Base-by-base conservation (phyloP, 306 rosid genomes). In the Lathyrus aphaca region DNA sequence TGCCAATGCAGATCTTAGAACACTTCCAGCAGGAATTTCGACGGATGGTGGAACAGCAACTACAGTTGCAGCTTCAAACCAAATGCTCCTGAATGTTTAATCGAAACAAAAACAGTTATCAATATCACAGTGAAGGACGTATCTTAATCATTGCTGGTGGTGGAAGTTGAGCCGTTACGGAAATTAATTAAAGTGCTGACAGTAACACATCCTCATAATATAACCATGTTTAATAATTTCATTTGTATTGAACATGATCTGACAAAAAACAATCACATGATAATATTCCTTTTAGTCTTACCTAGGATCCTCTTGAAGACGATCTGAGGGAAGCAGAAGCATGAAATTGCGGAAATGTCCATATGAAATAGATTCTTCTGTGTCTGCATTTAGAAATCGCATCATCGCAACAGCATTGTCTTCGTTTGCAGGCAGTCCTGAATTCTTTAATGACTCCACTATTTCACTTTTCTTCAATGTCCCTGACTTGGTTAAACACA, bases 11-110 rank as follows among this genome's bases (percentile, higher is more conserved):
- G 99, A 91, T 85, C 90, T 86, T 79, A 95, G 83, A 53, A 95
- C 99, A 69, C 95, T 95, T 74, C 96, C 99, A 38, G 97, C 91
- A 35, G 95, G 96, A 79, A 91, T 82, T 84, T 91, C 91, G 68
- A 91, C 87, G 21, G 96, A 79, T 32, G 99, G 97, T 66, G 99
- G 89, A 78, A 91, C 96, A n/a, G 97, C 95, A 83, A 91, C 99
- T 68, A 95, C 97, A 18, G 97, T 91, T 2, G 99, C 99, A 78
- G 99, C 99, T 81, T 95, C 97, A 83, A 95, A 95, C 99, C 99
- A 95, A 76, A 95, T 87, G 77, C 96, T 91, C 96, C 99, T 94
- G 88, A 51, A 81, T 30, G 53, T 46, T 49, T 68, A 57, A 44
- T 54, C 74, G 71, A 40, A 56, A 19, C 4, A 75, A 69, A 27